Conservation (phyloP, 768 basidiomycete species). For the Suillus variegatus region DNA sequence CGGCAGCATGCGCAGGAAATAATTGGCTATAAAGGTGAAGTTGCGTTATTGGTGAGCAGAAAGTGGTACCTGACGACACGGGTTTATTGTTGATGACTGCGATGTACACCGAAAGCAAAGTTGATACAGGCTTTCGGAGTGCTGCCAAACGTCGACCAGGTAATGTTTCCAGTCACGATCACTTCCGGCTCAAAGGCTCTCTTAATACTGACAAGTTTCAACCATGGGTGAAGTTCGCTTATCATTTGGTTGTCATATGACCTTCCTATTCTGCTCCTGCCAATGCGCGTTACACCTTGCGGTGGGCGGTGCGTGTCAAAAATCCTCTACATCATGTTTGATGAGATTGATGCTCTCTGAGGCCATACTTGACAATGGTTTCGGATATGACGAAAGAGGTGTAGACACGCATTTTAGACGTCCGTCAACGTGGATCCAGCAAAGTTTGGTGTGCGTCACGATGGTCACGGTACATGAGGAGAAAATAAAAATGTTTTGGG, state of each 20-base stretch:
- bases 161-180: neutral
- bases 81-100: neutral
- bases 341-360: neutral
- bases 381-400: neutral
- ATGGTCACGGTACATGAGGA: no score
- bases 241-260: neutral
- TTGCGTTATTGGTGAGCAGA: neutral
- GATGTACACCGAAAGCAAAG: no score
- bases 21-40: no score
- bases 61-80: neutral
- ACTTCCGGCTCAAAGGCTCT: neutral
- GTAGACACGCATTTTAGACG: neutral
- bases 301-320: neutral
- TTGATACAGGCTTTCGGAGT: neutral
- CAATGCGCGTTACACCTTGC: neutral
- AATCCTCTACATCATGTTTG: neutral
- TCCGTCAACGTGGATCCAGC: neutral
- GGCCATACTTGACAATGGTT: neutral
- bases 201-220: neutral
- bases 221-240: neutral
- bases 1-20: neutral
- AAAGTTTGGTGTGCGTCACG: no score
- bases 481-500: no score
- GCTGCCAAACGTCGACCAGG: neutral
- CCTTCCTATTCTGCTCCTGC: neutral